Base-by-base conservation (phyloP, 2,329 filamentous ascomycete species). In the Trichoderma sp. region DNA sequence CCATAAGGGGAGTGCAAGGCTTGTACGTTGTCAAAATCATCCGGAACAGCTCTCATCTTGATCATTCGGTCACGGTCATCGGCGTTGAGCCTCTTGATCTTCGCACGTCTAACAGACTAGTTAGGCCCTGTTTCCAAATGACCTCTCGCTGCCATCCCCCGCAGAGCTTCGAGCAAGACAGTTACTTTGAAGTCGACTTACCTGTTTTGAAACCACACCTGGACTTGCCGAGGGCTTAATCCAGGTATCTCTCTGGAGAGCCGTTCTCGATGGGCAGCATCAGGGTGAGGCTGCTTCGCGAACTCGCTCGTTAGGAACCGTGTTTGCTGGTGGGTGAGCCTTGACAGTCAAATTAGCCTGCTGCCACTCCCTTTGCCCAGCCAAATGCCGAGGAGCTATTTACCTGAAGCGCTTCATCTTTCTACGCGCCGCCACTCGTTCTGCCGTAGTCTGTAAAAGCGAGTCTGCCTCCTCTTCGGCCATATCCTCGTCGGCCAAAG, bases 201-300 rank as follows among this genome's bases (percentile, higher is more conserved):
- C 93, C 93, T 87, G 78, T 98, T 98, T 78, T 98, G 93, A 78
- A 98, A 98, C 94, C 93, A 98, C 57, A 98, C 93, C 77, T 98
- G 93, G 26, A 98, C 94, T 75, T 98, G 93, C 67, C 93, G 87
- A 44, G 93, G 92, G 72, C 91, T 97, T 56, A 98, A 79, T 0
- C 93, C 94, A 39, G 94, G 93, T 52, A 98, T 97, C 75, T 97
- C 92, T 68, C 90, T 83, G 4, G 93, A 94, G 44, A 98, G 82
- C 54, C 92, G 85, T 75, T 97, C 93, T 68, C 93, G 85, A 76
- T 97, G 93, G 54, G 91, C 91, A 47, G 93, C 93, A 78, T 98
- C 93, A 7, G 93, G 93, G 75, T 97, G 93, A 26, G 93, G 92
- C 75, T 98, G 93, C 72, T 95, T 93, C 65, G 93, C 91, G 73